Evolutionary conservation across 768 basidiomycete species (phyloP), one percentile per base, ranked within the genome.

Genomic region (Trametes punicea): DNA sequence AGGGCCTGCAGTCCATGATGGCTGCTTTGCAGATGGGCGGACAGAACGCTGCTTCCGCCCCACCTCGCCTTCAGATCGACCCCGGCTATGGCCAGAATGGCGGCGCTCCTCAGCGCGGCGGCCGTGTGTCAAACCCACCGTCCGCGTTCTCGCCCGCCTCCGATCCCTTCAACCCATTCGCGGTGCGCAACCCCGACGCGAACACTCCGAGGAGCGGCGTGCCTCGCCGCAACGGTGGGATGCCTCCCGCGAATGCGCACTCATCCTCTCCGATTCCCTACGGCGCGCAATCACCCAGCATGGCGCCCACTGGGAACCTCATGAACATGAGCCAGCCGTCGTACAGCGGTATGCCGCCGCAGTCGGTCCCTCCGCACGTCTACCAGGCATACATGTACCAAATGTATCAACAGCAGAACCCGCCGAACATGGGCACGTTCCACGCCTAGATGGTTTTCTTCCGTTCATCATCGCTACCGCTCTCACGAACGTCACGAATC

Each of bases 1-100:
- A 92, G 69, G 87, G 88, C 16, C 73, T 93, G 50, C 90, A 90
- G 46, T 91, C 90, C 11, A 93, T 93, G 89, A 93, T 93, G 90
- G 91, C 90, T 29, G 87, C 91, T 16, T 73, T 93, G 61, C 91
- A 92, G 71, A 90, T 92, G 89, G 90, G 88, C 60, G 90, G 88
- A 20, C 88, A 90, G 69, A 92, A 90, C 60, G 84, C 88, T 16
- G 88, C 91, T 67, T 84, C 88, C 30, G 88, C 83, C 10, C 89
- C 85, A 26, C 79, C 85, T 47, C 85, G 85, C 65, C 74, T 90
- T 27, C 84, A 88, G 48, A 81, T 85, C 51, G 88, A 92, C 58
- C 81, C 87, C 5, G 66, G 68, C 0, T 92, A 83, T 65, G 78
- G 77, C 23, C 74, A 72, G 52, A 65, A 65, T 38, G 56, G 53